A percentile compares a stretch with the other conserved stretches of the same genome.
These are phyloP conservation scores for Corylus americana DNA, from an alignment of 306 rosid genomes.

Conservation along the genomic window DNA sequence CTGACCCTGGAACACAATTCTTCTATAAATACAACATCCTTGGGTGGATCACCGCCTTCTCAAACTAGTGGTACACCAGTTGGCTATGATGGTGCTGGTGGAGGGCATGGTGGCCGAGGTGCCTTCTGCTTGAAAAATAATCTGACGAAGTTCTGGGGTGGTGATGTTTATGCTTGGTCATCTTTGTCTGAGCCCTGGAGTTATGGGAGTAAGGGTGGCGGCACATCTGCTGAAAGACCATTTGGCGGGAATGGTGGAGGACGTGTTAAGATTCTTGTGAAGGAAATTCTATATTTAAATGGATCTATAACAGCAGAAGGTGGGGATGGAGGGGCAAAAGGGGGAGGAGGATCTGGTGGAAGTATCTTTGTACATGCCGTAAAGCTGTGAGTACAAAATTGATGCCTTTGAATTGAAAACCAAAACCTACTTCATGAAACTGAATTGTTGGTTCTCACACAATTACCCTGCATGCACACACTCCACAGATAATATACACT, in stretches of 20 bases:
- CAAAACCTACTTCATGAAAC: background rate
- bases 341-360: constrained; percentile 99
- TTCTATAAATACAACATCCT: constrained; percentile 70
- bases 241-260: constrained; percentile 97
- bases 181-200: constrained; percentile 82
- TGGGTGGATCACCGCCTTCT: constrained; percentile 92
- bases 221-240: constrained; percentile 51
- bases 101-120: constrained; percentile 99
- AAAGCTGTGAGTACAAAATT: constrained; percentile 77
- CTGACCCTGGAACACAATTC: constrained; percentile 68
- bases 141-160: constrained; percentile 86
- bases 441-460: constrained; percentile 2
- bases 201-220: constrained; percentile 94
- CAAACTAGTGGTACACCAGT: constrained; percentile 98
- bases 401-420: background rate
- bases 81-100: constrained; percentile 89
- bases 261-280: constrained; percentile 69
- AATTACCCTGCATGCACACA: background rate
- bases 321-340: constrained; percentile 77
- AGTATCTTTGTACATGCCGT: constrained; percentile 71
- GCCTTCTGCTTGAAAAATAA: constrained; percentile 82
- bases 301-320: constrained; percentile 88
- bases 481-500: background rate
- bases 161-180: constrained; percentile 99
- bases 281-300: constrained; percentile 66